Conservation (phyloP, 2,329 filamentous ascomycete genomes). For the Colletotrichum orbiculare region DNA sequence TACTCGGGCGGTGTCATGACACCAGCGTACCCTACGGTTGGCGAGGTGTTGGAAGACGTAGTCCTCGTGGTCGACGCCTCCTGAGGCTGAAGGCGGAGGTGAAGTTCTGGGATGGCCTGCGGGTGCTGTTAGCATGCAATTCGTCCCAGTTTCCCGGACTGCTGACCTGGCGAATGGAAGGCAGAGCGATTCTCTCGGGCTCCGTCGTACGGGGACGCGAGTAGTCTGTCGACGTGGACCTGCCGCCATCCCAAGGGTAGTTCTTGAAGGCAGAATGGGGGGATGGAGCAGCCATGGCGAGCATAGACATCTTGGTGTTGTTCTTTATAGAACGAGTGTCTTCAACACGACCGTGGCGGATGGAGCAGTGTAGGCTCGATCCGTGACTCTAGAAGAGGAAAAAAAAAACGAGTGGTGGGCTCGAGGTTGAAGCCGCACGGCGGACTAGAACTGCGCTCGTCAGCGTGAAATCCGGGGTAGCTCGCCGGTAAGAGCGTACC, state of each 20-base stretch:
- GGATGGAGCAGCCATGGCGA: constrained; percentile 58
- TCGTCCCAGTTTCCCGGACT: no score
- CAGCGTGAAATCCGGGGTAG: constrained; percentile 1
- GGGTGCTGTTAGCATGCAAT: constrained; percentile 23
- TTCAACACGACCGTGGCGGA: constrained; percentile 31
- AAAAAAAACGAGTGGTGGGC: constrained; percentile 38
- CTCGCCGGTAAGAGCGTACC: constrained; percentile 10
- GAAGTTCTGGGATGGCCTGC: constrained; percentile 60
- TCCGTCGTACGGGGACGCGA: constrained; percentile 49
- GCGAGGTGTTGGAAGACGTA: constrained; percentile 48
- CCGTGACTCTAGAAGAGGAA: constrained; percentile 46
- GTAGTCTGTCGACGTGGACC: constrained; percentile 45
- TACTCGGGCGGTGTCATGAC: constrained; percentile 58
- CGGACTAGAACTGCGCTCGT: constrained; percentile 31
- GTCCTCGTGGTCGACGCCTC: constrained; percentile 45
- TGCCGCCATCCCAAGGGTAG: constrained; percentile 52
- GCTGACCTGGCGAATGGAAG: constrained; percentile 65
- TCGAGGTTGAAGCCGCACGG: constrained; percentile 40
- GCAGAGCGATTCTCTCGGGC: constrained; percentile 56
- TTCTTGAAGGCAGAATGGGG: constrained; percentile 55
- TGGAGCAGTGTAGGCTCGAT: constrained; percentile 47
- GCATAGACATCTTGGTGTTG: constrained; percentile 59
- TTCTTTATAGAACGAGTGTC: constrained; percentile 40
- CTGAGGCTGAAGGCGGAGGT: constrained; percentile 47
- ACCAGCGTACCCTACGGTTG: constrained; percentile 44